phyloP scores from a whole-genome alignment of 2,329 filamentous ascomycete genomes.

The Capronia coronata region DNA sequence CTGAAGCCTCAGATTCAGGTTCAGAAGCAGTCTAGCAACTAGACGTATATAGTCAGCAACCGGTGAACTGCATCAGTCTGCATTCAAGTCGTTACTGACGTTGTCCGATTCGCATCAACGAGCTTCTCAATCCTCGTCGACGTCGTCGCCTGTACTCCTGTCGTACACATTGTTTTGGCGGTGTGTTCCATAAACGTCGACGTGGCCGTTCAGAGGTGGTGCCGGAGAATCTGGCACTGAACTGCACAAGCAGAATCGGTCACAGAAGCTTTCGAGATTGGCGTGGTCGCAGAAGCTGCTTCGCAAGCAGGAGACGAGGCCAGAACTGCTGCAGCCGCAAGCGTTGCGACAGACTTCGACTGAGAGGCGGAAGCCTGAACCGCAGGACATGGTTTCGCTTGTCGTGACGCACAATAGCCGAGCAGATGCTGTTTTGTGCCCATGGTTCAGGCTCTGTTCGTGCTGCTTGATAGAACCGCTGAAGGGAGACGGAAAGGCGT shows the following conservation, averaged over 20 bases:
- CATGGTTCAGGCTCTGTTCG: background rate
- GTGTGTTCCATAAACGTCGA: too few species aligned
- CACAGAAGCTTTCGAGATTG: slow-evolving; percentile 1
- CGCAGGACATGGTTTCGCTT: background rate
- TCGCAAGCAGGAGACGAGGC: background rate
- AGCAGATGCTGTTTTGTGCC: background rate
- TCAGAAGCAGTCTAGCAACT: too few species aligned
- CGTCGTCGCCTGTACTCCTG: too few species aligned
- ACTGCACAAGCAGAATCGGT: slow-evolving; percentile 1
- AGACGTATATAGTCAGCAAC: too few species aligned
- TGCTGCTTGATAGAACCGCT: background rate
- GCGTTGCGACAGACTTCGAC: background rate
- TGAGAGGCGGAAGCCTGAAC: background rate
- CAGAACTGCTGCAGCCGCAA: background rate
- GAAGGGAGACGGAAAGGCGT: too few species aligned
- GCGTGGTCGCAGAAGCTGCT: background rate
- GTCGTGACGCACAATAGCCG: background rate
- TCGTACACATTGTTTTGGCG: too few species aligned
- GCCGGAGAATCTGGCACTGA: background rate
- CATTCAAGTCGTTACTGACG: too few species aligned
- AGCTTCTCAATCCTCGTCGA: too few species aligned
- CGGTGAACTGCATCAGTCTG: too few species aligned
- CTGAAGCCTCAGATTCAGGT: too few species aligned
- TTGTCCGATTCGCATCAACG: too few species aligned
- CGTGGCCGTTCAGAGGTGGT: too few species aligned